phyloP scores from a whole-genome alignment of 139 green algal species.

The Pleodorina starrii region DNA sequence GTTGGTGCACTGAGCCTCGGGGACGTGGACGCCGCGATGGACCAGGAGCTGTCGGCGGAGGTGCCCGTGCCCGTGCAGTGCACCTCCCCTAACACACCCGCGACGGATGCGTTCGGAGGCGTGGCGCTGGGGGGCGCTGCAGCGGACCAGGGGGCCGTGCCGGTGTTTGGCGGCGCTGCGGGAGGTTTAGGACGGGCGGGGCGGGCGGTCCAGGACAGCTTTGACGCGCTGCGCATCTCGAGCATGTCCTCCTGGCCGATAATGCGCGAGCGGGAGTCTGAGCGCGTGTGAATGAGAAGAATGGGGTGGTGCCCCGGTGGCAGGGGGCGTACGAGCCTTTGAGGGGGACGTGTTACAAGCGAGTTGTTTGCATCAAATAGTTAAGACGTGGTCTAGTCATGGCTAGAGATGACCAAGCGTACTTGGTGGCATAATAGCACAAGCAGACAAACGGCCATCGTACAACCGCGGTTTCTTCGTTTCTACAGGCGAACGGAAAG shows the following conservation, averaged over 20 bases:
- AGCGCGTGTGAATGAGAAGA: neutral
- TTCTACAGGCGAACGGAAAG: too few relatives aligned
- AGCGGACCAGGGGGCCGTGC: neutral
- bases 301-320: too few relatives aligned
- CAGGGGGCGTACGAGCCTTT: too few relatives aligned
- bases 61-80: neutral
- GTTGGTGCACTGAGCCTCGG: neutral
- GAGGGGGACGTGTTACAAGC: too few relatives aligned
- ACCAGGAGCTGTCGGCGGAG: neutral
- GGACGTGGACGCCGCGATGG: neutral
- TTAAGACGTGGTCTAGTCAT: too few relatives aligned
- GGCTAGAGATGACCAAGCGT: too few relatives aligned
- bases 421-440: too few relatives aligned
- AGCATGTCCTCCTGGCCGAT: slow-evolving; percentile 36
- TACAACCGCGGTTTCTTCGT: too few relatives aligned
- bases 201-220: neutral
- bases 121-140: neutral
- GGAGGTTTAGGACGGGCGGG: neutral
- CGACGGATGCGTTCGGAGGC: neutral
- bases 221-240: slow-evolving; percentile 12
- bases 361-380: too few relatives aligned
- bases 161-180: neutral
- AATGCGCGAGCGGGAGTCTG: neutral
- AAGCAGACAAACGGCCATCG: too few relatives aligned
- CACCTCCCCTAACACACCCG: slow-evolving; percentile 14